Percentiles rank a stretch among this genome's conserved stretches.
phyloP scores from a whole-genome alignment of 2,329 filamentous ascomycete genomes.

The Didymella lethalis region DNA sequence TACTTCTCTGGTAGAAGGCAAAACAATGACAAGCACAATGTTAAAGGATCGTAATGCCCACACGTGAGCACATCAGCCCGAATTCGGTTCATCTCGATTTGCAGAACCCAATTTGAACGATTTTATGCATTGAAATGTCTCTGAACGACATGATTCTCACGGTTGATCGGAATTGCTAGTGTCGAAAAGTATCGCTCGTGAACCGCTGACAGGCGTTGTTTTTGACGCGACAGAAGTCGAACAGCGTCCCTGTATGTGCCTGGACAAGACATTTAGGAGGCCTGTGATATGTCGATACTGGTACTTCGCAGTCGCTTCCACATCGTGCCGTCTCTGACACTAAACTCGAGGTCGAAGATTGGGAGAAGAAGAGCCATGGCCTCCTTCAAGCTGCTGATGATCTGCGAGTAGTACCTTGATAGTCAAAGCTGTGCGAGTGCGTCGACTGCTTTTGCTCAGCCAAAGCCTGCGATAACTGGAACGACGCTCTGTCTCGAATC shows the following conservation, averaged over 20 bases:
- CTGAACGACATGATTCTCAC: background rate
- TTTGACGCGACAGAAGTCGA: too few relatives aligned
- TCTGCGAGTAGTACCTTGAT: background rate
- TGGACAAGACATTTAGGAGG: too few relatives aligned
- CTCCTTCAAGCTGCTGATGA: background rate
- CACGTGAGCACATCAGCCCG: background rate
- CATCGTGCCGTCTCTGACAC: background rate
- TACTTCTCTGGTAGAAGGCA: too few relatives aligned
- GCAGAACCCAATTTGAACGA: background rate
- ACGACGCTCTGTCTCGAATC: too few relatives aligned
- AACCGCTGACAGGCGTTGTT: too few relatives aligned
- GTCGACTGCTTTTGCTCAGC: background rate
- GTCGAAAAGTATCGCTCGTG: too few relatives aligned
- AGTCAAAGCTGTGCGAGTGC: background rate
- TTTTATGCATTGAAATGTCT: background rate
- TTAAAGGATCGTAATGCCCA: background rate
- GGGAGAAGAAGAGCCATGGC: background rate
- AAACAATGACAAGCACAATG: background rate
- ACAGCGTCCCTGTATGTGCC: too few relatives aligned
- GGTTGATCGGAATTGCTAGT: background rate
- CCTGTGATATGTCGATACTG: too few relatives aligned
- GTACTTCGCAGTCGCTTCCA: background rate
- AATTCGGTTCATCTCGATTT: background rate
- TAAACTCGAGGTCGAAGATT: background rate
- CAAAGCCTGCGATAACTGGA: background rate